Evolutionary conservation across 1,284 basidiomycete genomes (phyloP), one percentile per base, ranked within the genome.

Genomic region (Cerioporus squamosus): DNA sequence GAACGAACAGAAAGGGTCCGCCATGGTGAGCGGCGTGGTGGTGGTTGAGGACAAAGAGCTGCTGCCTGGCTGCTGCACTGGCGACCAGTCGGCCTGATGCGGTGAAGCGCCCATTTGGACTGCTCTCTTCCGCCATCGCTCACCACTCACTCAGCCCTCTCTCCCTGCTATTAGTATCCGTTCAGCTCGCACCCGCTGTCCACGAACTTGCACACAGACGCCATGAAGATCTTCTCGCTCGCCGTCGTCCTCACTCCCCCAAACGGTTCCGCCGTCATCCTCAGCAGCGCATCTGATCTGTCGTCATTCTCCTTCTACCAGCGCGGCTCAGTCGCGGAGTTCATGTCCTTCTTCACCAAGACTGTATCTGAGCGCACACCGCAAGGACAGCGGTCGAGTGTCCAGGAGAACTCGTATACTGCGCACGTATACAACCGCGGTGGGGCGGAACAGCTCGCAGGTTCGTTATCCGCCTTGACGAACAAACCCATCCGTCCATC

Each of bases 301-400:
- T 92, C 90, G 45, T 90, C 90, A 23, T 99, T 97, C 80, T 92
- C 91, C 20, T 99, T 97, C 81, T 96, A 97, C 74, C 95, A 98
- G 77, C 81, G 87, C 60, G 89, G 91, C 47, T 88, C 89, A 33
- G 87, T 96, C 54, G 83, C 81, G 46, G 95, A 97, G 76, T 97
- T 97, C 75, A 84, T 97, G 83, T 81, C 84, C 42, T 97, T 98
- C 81, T 91, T 97, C 74, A 86, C 90, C 44, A 93, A 90, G 84
- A 98, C 96, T 0, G 95, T 99, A 31, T 89, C 91, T 29, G 95
- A 98, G 72, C 84, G 96, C 39, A 98, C 96, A 12, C 82, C 86
- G 9, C 84, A 87, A 62, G 94, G 93, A 18, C 91, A 94, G 73
- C 84, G 96, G 46, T 95, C 97, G 78, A 96, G 93, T 50, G 90